Evolutionary conservation across 2,329 filamentous ascomycete genomes (phyloP).

Genomic region (Trichoderma afroharzianum): DNA sequence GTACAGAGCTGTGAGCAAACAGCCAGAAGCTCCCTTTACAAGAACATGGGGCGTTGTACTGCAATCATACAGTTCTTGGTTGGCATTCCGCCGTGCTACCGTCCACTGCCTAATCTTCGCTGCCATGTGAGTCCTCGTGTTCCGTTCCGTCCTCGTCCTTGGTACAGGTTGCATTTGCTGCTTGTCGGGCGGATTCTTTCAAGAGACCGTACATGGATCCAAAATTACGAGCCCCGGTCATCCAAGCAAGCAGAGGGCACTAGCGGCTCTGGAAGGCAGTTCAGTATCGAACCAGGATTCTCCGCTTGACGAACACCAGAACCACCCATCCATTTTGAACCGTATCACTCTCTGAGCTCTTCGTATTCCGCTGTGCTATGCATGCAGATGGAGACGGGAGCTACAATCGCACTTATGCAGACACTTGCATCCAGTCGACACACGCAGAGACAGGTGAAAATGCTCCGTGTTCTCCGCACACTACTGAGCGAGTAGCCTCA

Average conservation of each 20-base stretch:
- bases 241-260: neutral
- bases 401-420: constrained; percentile 14
- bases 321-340: constrained; percentile 6
- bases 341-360: constrained; percentile 6
- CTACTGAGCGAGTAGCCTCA: neutral
- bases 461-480: constrained; percentile 9
- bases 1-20: neutral
- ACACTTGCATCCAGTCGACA: neutral
- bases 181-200: neutral
- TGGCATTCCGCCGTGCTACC: neutral
- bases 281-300: constrained; percentile 4
- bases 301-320: constrained; percentile 6
- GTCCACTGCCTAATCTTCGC: neutral
- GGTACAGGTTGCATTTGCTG: neutral
- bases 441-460: neutral
- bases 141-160: neutral
- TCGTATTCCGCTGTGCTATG: constrained; percentile 16
- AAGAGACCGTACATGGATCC: neutral
- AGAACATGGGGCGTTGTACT: neutral
- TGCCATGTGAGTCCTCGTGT: neutral
- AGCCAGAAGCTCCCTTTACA: neutral
- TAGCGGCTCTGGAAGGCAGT: neutral
- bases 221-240: constrained; percentile 6
- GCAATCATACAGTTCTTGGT: neutral
- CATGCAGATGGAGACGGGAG: constrained; percentile 16